phyloP scores from a whole-genome alignment of 2,329 filamentous ascomycete species.

The Blumeria graminis region DNA sequence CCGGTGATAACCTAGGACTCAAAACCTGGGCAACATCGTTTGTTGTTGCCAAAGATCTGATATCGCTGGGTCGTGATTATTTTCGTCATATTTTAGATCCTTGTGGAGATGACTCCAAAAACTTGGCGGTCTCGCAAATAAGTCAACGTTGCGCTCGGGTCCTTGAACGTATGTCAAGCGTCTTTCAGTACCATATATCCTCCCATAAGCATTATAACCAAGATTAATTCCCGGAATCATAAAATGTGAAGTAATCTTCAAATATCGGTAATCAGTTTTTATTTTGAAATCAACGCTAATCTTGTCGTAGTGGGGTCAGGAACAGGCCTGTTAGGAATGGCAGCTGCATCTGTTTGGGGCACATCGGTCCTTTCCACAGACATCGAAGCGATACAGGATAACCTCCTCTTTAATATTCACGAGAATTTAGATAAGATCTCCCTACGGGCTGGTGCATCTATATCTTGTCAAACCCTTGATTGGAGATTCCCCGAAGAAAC shows the following conservation, averaged over 20 bases:
- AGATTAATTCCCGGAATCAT: too few species aligned
- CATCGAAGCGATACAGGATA: slow-evolving; percentile 58
- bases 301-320: slow-evolving; percentile 27
- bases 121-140: background rate
- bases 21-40: slow-evolving; percentile 94
- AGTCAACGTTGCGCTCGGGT: slow-evolving; percentile 12
- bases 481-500: slow-evolving; percentile 21
- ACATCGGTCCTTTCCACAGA: slow-evolving; percentile 55
- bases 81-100: slow-evolving; percentile 3
- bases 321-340: slow-evolving; percentile 73
- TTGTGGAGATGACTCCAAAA: background rate
- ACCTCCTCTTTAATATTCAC: slow-evolving; percentile 49
- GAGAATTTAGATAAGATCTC: slow-evolving; percentile 34
- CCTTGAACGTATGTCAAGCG: slow-evolving; percentile 27
- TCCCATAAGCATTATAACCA: background rate
- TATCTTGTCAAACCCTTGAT: slow-evolving; percentile 39
- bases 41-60: slow-evolving; percentile 52
- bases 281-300: background rate
- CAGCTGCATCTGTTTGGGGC: slow-evolving; percentile 49
- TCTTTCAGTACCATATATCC: background rate
- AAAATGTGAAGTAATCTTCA: too few species aligned
- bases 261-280: background rate
- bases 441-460: slow-evolving; percentile 26
- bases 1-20: slow-evolving; percentile 66
- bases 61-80: slow-evolving; percentile 15